A percentile compares a stretch with the other conserved stretches of the same genome.
Evolutionary conservation across 2,329 filamentous ascomycete genomes (phyloP).

Genomic region (Botryotinia narcissicola): DNA sequence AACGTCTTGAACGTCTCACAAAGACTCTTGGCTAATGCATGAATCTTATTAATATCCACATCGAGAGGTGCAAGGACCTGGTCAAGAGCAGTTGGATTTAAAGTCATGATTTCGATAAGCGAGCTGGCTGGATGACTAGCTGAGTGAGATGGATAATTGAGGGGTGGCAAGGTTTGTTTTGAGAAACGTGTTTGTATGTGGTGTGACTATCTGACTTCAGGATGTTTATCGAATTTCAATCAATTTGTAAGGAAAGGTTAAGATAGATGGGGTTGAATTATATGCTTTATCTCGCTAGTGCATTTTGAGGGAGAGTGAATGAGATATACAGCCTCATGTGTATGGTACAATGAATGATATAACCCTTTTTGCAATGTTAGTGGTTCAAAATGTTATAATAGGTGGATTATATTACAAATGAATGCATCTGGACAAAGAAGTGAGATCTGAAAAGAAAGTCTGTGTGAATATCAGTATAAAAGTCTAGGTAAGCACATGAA

Average conservation of each 20-base stretch:
- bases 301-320: conserved; percentile 6
- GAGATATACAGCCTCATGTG: not conserved
- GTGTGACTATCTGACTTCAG: not conserved
- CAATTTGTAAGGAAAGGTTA: too few relatives aligned
- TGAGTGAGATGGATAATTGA: not conserved
- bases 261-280: not conserved
- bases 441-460: not conserved
- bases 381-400: not conserved
- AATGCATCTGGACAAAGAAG: not conserved
- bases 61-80: conserved; percentile 52
- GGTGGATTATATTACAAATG: not conserved
- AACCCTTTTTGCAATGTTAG: not conserved
- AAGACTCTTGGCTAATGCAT: conserved; percentile 49
- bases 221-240: not conserved
- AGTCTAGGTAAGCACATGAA: not conserved
- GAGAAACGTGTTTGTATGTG: not conserved
- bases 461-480: not conserved
- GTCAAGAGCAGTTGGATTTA: conserved; percentile 28
- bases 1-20: conserved; percentile 48
- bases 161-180: not conserved
- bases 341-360: not conserved
- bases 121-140: not conserved
- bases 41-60: conserved; percentile 47
- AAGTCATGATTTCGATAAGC: conserved; percentile 25
- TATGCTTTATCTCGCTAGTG: not conserved